Percentiles rank a stretch among this genome's conserved stretches.
Conservation (phyloP, 2,329 filamentous ascomycete species). For the Pseudogymnoascus destructans region DNA sequence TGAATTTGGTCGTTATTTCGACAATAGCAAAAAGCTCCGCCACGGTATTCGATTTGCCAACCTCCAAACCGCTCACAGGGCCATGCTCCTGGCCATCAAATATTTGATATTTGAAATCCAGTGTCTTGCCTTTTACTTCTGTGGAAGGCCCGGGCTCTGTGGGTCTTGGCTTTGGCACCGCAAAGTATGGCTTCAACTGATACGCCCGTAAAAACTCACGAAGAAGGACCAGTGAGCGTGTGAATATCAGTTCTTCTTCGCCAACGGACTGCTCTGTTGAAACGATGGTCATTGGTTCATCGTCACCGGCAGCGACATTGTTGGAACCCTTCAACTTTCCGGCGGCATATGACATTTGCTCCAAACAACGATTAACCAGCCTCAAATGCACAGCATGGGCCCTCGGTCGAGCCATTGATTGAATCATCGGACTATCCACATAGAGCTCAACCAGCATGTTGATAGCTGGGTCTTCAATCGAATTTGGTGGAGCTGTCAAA, state of each 20-base stretch:
- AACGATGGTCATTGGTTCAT: slow-evolving; percentile 41
- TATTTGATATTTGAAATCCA: slow-evolving; percentile 60
- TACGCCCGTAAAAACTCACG: slow-evolving; percentile 53
- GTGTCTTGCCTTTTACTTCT: slow-evolving; percentile 40
- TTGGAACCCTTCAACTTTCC: slow-evolving; percentile 38
- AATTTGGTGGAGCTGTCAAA: slow-evolving; percentile 49
- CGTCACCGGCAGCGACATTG: slow-evolving; percentile 32
- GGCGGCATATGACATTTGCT: slow-evolving; percentile 54
- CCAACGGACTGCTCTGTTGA: slow-evolving; percentile 34
- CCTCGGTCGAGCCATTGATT: slow-evolving; percentile 35
- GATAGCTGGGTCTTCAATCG: slow-evolving; percentile 56
- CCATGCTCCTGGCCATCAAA: slow-evolving; percentile 50
- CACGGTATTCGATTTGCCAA: slow-evolving; percentile 59
- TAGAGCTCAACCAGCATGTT: slow-evolving; percentile 63
- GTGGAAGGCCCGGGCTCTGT: slow-evolving; percentile 25
- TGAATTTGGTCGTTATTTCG: slow-evolving; percentile 57
- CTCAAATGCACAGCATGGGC: slow-evolving; percentile 50
- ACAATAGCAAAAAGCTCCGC: slow-evolving; percentile 56
- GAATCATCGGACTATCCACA: slow-evolving; percentile 43
- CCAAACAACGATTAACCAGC: slow-evolving; percentile 60
- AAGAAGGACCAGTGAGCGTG: slow-evolving; percentile 55
- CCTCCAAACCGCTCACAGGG: slow-evolving; percentile 46
- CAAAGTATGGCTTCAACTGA: slow-evolving; percentile 46
- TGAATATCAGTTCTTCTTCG: slow-evolving; percentile 50
- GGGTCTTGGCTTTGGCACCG: slow-evolving; percentile 40